These are phyloP conservation scores for Thalia dealbata DNA, from an alignment of 176 grass and related monocot species.

Conservation along the genomic window DNA sequence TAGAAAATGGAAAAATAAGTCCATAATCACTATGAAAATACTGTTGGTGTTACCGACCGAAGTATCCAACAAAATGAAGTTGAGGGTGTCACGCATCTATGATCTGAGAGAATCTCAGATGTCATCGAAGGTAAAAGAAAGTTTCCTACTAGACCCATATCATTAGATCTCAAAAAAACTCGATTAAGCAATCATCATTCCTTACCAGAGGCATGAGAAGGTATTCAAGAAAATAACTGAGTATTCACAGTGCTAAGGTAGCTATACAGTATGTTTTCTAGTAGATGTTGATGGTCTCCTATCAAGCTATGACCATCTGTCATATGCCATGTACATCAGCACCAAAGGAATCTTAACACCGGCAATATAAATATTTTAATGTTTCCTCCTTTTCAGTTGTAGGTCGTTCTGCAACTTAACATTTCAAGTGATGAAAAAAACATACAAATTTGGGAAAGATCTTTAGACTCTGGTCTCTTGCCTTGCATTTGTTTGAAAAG, in stretches of 20 bases:
- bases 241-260: too few species aligned
- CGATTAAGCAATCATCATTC: too few species aligned
- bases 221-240: neutral
- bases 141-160: too few species aligned
- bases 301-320: neutral
- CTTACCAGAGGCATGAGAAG: too few species aligned
- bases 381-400: too few species aligned
- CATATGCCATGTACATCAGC: too few species aligned
- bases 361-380: neutral
- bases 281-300: too few species aligned
- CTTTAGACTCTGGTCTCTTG: too few species aligned
- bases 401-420: neutral
- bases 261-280: too few species aligned
- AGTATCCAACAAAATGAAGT: neutral
- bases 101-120: too few species aligned
- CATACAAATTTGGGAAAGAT: neutral
- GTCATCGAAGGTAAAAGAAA: too few species aligned
- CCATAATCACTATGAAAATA: neutral
- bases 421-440: neutral
- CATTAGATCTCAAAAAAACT: neutral
- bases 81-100: neutral
- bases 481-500: neutral
- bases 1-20: neutral
- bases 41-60: neutral
- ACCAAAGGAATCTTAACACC: neutral